A percentile compares a stretch with the other conserved stretches of the same genome.
These are phyloP conservation scores for Ogataea sp. DNA, from an alignment of 805 yeast species.

Conservation along the genomic window DNA sequence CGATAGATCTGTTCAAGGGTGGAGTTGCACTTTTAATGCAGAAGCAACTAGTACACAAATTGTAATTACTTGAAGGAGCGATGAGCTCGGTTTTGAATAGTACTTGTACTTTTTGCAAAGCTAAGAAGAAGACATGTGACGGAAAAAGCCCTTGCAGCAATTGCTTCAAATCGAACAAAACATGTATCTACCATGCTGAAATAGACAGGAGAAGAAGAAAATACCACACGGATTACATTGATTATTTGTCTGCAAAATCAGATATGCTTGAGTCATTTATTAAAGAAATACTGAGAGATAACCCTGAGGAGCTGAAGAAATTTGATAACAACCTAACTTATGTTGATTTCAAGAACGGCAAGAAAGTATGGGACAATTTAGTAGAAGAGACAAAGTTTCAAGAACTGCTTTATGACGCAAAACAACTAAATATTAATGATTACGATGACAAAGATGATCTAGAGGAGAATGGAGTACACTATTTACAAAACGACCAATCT, in stretches of 20 bases:
- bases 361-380: not conserved
- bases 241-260: constrained; percentile 18
- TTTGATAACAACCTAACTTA: constrained; percentile 2
- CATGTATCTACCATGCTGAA: constrained; percentile 14
- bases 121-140: constrained; percentile 14
- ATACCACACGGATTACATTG: constrained; percentile 25
- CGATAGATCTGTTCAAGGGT: no score
- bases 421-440: not conserved
- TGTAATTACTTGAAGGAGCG: no score
- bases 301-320: constrained; percentile 6
- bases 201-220: constrained; percentile 25
- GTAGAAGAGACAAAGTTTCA: not conserved
- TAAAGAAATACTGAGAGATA: constrained; percentile 13
- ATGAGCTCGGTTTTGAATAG: not conserved
- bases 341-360: not conserved
- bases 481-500: not conserved
- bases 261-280: constrained; percentile 15
- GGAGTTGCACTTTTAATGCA: no score
- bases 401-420: not conserved
- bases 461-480: not conserved
- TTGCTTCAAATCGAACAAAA: constrained; percentile 11
- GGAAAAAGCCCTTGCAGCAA: constrained; percentile 17
- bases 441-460: not conserved
- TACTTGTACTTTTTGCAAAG: constrained; percentile 13
- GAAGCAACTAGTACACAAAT: no score